Conservation (phyloP, 2,329 filamentous ascomycete genomes). For the Dothideomycetes sp. region DNA sequence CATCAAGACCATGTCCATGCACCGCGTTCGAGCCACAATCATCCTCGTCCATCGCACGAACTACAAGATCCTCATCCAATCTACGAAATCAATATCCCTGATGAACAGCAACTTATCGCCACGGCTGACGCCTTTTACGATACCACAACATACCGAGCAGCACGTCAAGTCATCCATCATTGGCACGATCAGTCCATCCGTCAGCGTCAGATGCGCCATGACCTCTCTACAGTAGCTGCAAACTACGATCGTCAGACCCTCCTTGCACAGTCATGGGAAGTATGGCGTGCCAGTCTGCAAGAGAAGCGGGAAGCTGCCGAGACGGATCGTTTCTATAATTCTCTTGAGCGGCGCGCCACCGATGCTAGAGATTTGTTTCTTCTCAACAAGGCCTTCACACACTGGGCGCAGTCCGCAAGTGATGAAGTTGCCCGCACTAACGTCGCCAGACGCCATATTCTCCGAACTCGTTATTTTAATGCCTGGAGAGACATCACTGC, state of each 20-base stretch:
- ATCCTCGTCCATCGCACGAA: background rate
- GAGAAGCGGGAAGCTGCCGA: constrained; percentile 31
- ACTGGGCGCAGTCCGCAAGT: constrained; percentile 57
- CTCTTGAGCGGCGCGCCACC: constrained; percentile 48
- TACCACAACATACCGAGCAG: constrained; percentile 2
- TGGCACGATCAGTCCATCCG: constrained; percentile 21
- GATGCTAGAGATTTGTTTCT: constrained; percentile 57
- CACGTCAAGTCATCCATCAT: constrained; percentile 37
- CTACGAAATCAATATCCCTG: no score
- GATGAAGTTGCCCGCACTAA: constrained; percentile 57
- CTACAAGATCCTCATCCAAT: background rate
- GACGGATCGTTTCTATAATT: constrained; percentile 42
- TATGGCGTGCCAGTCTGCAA: constrained; percentile 33
- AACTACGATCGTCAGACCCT: constrained; percentile 39
- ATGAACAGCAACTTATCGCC: background rate
- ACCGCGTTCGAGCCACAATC: background rate
- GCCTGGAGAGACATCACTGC: constrained; percentile 57
- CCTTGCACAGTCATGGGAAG: constrained; percentile 41
- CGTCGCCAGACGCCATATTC: constrained; percentile 57
- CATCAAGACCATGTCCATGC: no score
- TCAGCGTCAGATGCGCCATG: constrained; percentile 36
- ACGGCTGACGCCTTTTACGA: constrained; percentile 6
- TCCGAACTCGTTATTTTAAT: constrained; percentile 57
- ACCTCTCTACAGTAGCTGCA: constrained; percentile 14
- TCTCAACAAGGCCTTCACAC: constrained; percentile 51